These are phyloP conservation scores for Nidula microcarpa DNA, from an alignment of 768 basidiomycete species.

Conservation along the genomic window DNA sequence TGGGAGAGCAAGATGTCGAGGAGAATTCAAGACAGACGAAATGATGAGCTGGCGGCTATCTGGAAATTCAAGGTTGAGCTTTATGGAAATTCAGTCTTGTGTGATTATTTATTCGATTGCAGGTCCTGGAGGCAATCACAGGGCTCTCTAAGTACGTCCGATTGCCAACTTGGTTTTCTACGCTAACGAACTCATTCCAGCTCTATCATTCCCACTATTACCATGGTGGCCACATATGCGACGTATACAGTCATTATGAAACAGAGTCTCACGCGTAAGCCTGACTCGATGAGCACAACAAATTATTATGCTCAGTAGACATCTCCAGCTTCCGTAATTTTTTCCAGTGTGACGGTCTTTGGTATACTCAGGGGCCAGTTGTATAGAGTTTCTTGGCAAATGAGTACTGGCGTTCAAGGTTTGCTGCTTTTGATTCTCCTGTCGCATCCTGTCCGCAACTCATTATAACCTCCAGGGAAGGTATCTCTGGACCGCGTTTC, in stretches of 20 bases:
- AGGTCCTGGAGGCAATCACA: no score
- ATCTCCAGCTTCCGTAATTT: not conserved
- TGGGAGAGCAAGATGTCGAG: constrained; percentile 60
- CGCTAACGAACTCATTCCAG: constrained; percentile 18
- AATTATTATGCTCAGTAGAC: not conserved
- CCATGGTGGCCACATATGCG: constrained; percentile 58
- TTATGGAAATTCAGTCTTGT: no score
- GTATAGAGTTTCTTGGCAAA: constrained; percentile 23
- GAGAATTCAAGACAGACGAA: constrained; percentile 52
- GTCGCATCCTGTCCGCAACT: not conserved
- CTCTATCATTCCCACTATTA: constrained; percentile 51
- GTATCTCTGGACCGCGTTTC: constrained; percentile 58
- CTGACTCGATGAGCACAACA: not conserved
- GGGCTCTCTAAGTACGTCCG: constrained; percentile 18
- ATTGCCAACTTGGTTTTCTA: not conserved
- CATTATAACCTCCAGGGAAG: constrained; percentile 27
- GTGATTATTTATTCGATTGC: no score
- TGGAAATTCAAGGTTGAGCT: constrained; percentile 35
- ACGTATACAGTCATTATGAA: constrained; percentile 42
- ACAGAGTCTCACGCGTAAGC: not conserved
- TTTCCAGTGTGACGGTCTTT: constrained; percentile 48
- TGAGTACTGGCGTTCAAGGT: constrained; percentile 3
- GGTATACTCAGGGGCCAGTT: constrained; percentile 52
- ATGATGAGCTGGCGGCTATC: constrained; percentile 57
- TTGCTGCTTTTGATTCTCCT: not conserved